Evolutionary conservation across 1,284 basidiomycete genomes (phyloP).

Genomic region (Pseudozyma thailandica): DNA sequence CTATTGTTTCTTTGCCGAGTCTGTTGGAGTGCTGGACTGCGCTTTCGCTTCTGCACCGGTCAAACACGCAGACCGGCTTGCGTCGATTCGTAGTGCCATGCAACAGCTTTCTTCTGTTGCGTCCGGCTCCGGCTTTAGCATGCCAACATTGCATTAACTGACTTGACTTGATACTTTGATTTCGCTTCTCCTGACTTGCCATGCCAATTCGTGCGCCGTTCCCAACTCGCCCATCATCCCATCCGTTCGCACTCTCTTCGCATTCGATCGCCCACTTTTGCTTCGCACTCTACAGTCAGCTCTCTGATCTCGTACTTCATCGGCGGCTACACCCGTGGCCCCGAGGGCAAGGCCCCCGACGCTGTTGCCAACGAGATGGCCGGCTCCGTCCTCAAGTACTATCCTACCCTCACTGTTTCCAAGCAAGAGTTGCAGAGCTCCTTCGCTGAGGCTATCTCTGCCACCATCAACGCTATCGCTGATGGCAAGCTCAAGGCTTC

Average conservation of each 20-base stretch:
- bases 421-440: conserved; percentile 23
- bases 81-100: too few species aligned
- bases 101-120: too few species aligned
- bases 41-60: too few species aligned
- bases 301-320: conserved; percentile 59
- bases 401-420: conserved; percentile 60
- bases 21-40: too few species aligned
- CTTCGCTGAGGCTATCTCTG: conserved; percentile 46
- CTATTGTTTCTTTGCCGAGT: too few species aligned
- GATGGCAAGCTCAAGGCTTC: conserved; percentile 33
- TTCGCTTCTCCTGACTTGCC: too few species aligned
- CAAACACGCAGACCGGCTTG: too few species aligned
- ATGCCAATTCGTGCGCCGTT: too few species aligned
- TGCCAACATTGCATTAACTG: too few species aligned
- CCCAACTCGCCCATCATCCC: neutral
- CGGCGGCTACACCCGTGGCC: conserved; percentile 51
- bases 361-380: conserved; percentile 60
- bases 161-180: too few species aligned
- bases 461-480: conserved; percentile 44
- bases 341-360: conserved; percentile 39
- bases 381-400: conserved; percentile 57
- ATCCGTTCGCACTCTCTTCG: neutral
- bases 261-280: neutral
- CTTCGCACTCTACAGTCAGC: conserved; percentile 28
- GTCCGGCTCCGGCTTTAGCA: too few species aligned